Conservation (phyloP, 208 protist species). For the Vickermania spadyakhi region DNA sequence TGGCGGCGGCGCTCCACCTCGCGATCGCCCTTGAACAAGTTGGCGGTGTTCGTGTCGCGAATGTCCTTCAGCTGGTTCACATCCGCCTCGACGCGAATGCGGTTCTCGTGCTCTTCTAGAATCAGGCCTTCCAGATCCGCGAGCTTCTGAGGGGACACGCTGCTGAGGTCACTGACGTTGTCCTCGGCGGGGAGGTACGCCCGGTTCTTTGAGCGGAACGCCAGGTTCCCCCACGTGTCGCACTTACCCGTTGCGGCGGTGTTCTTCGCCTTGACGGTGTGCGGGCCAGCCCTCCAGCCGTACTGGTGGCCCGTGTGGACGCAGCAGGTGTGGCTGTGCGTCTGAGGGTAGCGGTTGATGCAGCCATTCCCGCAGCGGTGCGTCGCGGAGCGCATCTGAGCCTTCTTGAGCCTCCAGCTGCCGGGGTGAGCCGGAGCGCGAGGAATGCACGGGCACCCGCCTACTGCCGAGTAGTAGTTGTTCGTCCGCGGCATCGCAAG, state of each 20-base stretch:
- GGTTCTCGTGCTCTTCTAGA: conserved; percentile 52
- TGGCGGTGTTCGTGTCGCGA: conserved; percentile 26
- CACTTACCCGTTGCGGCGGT: conserved; percentile 60
- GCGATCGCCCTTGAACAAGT: conserved; percentile 33
- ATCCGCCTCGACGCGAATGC: conserved; percentile 47
- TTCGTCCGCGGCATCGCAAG: conserved; percentile 63
- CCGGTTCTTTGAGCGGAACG: conserved; percentile 35
- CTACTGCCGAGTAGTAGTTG: conserved; percentile 64
- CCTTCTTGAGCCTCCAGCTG: conserved; percentile 49
- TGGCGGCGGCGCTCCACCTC: conserved; percentile 23
- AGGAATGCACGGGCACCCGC: conserved; percentile 69
- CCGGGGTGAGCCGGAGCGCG: conserved; percentile 51
- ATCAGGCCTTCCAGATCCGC: conserved; percentile 66
- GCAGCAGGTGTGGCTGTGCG: conserved; percentile 26
- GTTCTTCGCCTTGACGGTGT: conserved; percentile 47
- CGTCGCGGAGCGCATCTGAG: conserved; percentile 44
- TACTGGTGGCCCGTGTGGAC: conserved; percentile 47
- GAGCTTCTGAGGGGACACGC: conserved; percentile 46
- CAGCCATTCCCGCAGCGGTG: conserved; percentile 26
- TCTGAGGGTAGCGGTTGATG: conserved; percentile 17
- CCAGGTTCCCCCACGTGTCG: conserved; percentile 74
- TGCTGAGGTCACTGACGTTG: conserved; percentile 54
- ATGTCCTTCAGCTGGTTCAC: conserved; percentile 45
- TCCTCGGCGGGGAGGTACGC: conserved; percentile 6
- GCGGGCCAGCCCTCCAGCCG: conserved; percentile 51